These are phyloP conservation scores for Kwoniella pini DNA, from an alignment of 768 basidiomycete genomes.

Conservation along the genomic window DNA sequence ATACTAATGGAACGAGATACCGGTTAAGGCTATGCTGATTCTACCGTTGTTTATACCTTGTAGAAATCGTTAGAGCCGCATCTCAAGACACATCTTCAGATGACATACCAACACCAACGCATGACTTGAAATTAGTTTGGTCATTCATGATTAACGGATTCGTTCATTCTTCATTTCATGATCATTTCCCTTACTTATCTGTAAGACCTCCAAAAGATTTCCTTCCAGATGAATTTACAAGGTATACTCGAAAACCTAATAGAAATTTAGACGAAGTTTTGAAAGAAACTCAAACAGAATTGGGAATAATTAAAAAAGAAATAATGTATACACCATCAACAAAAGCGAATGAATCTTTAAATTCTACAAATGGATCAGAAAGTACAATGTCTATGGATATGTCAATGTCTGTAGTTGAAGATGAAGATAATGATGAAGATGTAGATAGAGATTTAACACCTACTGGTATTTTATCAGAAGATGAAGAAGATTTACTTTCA, in stretches of 20 bases:
- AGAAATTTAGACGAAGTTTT: constrained; percentile 3
- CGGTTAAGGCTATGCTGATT: neutral
- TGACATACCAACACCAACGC: constrained; percentile 17
- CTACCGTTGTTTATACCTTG: neutral
- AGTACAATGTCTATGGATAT: constrained; percentile 16
- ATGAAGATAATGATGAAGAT: neutral
- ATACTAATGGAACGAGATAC: neutral
- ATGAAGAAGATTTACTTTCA: constrained; percentile 8
- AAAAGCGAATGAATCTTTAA: neutral
- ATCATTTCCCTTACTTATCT: constrained; percentile 28
- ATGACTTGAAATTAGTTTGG: constrained; percentile 45
- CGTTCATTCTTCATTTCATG: constrained; percentile 27
- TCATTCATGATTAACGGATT: constrained; percentile 41
- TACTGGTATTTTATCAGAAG: too few species aligned
- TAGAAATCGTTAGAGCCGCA: constrained; percentile 27
- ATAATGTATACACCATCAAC: constrained; percentile 1
- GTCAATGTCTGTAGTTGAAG: constrained; percentile 8
- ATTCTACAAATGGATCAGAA: neutral
- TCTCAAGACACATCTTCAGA: constrained; percentile 29
- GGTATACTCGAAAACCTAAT: neutral
- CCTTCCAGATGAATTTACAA: neutral
- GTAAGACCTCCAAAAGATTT: constrained; percentile 13
- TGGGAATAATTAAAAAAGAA: neutral
- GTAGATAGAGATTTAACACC: too few species aligned
- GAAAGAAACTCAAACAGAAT: constrained; percentile 3